Evolutionary conservation across 805 yeast species (phyloP), one percentile per base, ranked within the genome.

Genomic region (Schwanniomyces pseudopolymorphus): DNA sequence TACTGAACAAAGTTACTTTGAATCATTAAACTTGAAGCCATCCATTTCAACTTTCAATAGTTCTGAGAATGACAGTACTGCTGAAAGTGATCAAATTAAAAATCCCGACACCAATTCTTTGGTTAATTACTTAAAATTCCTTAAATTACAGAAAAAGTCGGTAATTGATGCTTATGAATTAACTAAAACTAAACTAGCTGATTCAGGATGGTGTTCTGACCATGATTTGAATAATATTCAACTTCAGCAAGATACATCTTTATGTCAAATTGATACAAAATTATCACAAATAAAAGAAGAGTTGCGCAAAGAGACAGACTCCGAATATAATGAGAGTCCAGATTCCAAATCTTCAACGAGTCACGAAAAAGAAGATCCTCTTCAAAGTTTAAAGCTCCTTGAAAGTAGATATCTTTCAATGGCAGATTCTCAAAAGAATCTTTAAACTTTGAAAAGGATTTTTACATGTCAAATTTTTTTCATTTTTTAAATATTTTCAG

Each of bases 191-290:
- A 60, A 68, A 42, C 60, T 72, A 44, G 45, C 48, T 24, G 60
- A 59, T 39, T 63, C 69, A 27, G 77, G 77, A 2, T 72, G 77
- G 77, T 71, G 76, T 51, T 69, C 74, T 2, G 56, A 50, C 37
- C 67, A 69, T 49, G 77, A 72, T 55, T 60, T 72, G 51, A 63
- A 69, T 47, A 71, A 69, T 56, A 56, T 72, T 41, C 63, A 61
- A 44, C 55, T 70, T 50, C 75, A 72, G 52, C 64, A 65, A 46
- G 74, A 66, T 46, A 49, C 66, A n/a, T 63, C 68, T 38, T 47
- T 65, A 43, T 58, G 66, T 43, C 73, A 70, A 55, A 63, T 72
- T 40, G 73, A 72, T 52, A 59, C 70, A 16, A 69, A 66, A 46
- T 55, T 72, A 33, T 45, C 62, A 19, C 67, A 69, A 50, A 69